Evolutionary conservation across 768 basidiomycete genomes (phyloP).

Genomic region (Termitomyces sp.): DNA sequence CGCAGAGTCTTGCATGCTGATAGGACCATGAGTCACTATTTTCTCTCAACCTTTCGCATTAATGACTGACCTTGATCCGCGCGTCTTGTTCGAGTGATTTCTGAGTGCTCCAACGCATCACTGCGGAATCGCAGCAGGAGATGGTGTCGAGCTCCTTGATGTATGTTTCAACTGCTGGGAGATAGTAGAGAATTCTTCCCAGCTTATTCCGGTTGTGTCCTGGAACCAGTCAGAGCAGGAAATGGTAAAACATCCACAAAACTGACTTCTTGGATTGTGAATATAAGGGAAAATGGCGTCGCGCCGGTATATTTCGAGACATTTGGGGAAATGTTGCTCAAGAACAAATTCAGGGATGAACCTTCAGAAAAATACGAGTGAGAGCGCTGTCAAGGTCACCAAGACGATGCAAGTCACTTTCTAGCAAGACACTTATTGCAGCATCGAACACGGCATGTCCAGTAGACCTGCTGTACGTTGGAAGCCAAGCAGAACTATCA

Average conservation of each 20-base stretch:
- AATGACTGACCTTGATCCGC: constrained; percentile 7
- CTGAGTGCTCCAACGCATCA: constrained; percentile 27
- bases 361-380: constrained; percentile 15
- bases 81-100: constrained; percentile 26
- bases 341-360: constrained; percentile 31
- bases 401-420: constrained; percentile 23
- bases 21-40: not conserved
- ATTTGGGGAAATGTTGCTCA: constrained; percentile 23
- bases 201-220: constrained; percentile 13
- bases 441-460: constrained; percentile 36
- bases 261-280: constrained; percentile 23
- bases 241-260: not conserved
- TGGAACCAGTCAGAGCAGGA: constrained; percentile 4
- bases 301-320: constrained; percentile 24
- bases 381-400: not conserved
- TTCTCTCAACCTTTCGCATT: not conserved
- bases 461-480: constrained; percentile 32
- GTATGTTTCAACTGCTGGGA: constrained; percentile 23
- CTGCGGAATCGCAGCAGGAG: constrained; percentile 16
- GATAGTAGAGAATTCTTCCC: constrained; percentile 26
- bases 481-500: constrained; percentile 31
- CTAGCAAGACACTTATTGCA: constrained; percentile 34
- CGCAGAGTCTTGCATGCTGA: constrained; percentile 36
- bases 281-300: constrained; percentile 32
- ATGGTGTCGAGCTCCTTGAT: constrained; percentile 26